Evolutionary conservation across 257 asterid genomes (phyloP), one percentile per base, ranked within the genome.

Genomic region (Solanum raphanifolium): DNA sequence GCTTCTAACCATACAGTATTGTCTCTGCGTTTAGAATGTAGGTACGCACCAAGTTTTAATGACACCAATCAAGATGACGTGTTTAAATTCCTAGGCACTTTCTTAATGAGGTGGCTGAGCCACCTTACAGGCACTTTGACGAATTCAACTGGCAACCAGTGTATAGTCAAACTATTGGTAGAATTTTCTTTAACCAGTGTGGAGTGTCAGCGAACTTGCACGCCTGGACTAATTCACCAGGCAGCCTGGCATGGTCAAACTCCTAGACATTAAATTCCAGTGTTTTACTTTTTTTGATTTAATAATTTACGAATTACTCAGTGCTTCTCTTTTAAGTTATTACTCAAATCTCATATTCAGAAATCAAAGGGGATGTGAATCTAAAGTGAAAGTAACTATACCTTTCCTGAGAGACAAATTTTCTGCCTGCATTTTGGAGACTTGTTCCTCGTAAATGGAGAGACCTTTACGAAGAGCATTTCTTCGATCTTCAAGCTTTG

Each of bases 371-470:
- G 16, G 73, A 11, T 13, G 36, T 39, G 16, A 73, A 34, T 73
- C 9, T 21, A 35, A 35, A 81, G 34, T 29, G 32, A 35, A 72
- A 13, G 10, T 13, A 34, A 78, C 1, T 3, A 9, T 87, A 95
- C 99, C 96, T 90, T 94, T 93, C 83, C 87, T 91, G 62, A 97
- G 95, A 48, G 35, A 75, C 27, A 32, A 88, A 78, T 94, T 93
- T 81, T 92, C 94, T 48, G 91, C 87, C 90, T 95, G 93, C 55
- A 91, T 36, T 83, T 87, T 88, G 32, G 88, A 76, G 74, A 84
- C 83, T 66, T 91, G 89, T 38, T 72, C 48, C 85, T 92, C 90
- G 58, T 93, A 48, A 39, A 90, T 20, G 34, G 87, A 39, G 18
- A 91, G 29, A 60, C 92, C 89, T 43, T 88, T 52, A 55, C 94